phyloP scores from a whole-genome alignment of 1,139 yeast species.

The Debaryomycetaceae sp. region DNA sequence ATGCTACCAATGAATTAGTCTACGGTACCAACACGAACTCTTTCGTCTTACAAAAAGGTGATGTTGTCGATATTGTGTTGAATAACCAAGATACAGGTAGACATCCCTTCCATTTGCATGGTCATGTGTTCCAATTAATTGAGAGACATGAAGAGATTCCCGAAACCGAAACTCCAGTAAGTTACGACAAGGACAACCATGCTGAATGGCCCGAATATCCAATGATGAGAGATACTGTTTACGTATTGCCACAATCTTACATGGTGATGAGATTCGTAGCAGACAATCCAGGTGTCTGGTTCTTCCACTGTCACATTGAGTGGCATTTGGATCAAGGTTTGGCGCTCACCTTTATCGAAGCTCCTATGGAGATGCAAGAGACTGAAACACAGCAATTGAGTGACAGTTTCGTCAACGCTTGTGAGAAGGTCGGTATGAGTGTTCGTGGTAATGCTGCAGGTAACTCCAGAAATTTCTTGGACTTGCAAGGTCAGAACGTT shows the following conservation, averaged over 20 bases:
- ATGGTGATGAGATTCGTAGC: slow-evolving; percentile 67
- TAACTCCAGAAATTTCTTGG: slow-evolving; percentile 46
- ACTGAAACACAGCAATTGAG: slow-evolving; percentile 34
- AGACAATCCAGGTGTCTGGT: slow-evolving; percentile 88
- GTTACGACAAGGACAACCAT: slow-evolving; percentile 47
- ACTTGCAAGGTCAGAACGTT: slow-evolving; percentile 52
- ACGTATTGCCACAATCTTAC: slow-evolving; percentile 63
- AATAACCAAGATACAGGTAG: slow-evolving; percentile 79
- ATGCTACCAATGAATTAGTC: slow-evolving; percentile 45
- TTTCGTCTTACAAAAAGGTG: slow-evolving; percentile 57
- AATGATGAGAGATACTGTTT: slow-evolving; percentile 60
- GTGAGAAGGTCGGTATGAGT: slow-evolving; percentile 43
- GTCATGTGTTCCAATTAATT: slow-evolving; percentile 75
- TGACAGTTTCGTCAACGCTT: slow-evolving; percentile 45
- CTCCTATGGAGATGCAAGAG: slow-evolving; percentile 54
- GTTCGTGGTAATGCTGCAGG: slow-evolving; percentile 72
- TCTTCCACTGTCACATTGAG: slow-evolving; percentile 92
- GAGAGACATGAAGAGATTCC: slow-evolving; percentile 53
- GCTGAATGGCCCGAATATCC: slow-evolving; percentile 60
- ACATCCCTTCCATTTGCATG: slow-evolving; percentile 94
- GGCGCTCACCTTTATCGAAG: slow-evolving; percentile 69
- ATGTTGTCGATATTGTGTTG: slow-evolving; percentile 65
- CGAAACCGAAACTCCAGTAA: slow-evolving; percentile 51
- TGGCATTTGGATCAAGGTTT: slow-evolving; percentile 93
- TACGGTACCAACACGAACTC: slow-evolving; percentile 70